Conservation (phyloP, 768 basidiomycete species). For the Candolleomyces aberdarensis region DNA sequence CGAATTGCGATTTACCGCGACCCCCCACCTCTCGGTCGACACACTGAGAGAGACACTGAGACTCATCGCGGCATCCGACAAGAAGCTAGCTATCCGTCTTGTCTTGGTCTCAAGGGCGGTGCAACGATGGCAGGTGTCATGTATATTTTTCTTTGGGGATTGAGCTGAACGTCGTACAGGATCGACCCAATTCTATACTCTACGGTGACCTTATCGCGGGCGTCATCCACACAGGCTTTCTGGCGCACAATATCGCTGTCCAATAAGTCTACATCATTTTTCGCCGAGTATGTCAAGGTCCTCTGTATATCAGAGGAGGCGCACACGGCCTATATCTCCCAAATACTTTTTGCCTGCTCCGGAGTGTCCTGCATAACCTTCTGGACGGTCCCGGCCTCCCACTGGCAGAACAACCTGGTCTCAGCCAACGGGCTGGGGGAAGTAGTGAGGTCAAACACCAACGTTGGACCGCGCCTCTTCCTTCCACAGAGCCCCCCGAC, state of each 20-base stretch:
- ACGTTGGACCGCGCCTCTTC: neutral
- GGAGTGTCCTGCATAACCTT: slow-evolving; percentile 2
- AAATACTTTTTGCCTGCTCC: slow-evolving; percentile 4
- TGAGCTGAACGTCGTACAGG: neutral
- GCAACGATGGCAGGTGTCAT: slow-evolving; percentile 2
- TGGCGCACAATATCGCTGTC: slow-evolving; percentile 1
- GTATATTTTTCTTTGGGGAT: neutral
- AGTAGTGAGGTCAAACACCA: neutral
- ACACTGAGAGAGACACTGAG: neutral
- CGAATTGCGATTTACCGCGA: neutral
- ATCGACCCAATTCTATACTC: slow-evolving; percentile 10
- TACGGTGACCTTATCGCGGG: slow-evolving; percentile 1
- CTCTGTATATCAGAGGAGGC: slow-evolving; percentile 6
- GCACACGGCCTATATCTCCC: slow-evolving; percentile 4
- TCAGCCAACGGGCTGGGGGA: neutral
- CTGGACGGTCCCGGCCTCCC: slow-evolving; percentile 4
- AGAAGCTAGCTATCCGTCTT: neutral
- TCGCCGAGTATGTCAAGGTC: slow-evolving; percentile 4
- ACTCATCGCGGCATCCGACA: neutral
- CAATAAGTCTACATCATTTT: neutral
- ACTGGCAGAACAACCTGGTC: neutral
- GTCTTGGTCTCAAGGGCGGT: slow-evolving; percentile 1
- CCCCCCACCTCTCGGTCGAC: neutral
- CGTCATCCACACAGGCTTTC: neutral
- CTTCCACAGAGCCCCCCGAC: neutral